A percentile compares a stretch with the other conserved stretches of the same genome.
Evolutionary conservation across 2,329 filamentous ascomycete genomes (phyloP).

Genomic region (Sarocladiaceae sp.): DNA sequence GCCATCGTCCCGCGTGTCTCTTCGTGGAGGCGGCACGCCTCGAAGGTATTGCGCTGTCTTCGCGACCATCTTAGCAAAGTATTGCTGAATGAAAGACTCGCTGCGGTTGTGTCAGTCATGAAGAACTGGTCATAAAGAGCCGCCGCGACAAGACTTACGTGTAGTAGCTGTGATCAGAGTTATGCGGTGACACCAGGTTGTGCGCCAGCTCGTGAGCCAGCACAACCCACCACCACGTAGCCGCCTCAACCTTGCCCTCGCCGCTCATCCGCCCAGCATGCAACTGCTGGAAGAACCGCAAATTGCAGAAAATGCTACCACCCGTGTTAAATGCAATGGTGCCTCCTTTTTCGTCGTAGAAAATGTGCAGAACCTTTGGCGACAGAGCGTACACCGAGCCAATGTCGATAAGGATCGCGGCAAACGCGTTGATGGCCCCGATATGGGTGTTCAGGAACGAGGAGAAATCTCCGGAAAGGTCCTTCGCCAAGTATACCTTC

Average conservation of each 20-base stretch:
- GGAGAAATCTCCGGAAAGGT: slow-evolving; percentile 37
- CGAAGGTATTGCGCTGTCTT: slow-evolving; percentile 38
- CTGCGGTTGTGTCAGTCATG: slow-evolving; percentile 26
- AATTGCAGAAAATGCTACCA: slow-evolving; percentile 89
- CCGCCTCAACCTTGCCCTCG: slow-evolving; percentile 58
- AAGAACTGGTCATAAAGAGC: neutral
- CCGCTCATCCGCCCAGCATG: slow-evolving; percentile 50
- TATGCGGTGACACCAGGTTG: slow-evolving; percentile 77
- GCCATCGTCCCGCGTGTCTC: neutral
- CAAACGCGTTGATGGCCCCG: slow-evolving; percentile 62
- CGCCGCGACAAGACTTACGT: slow-evolving; percentile 49
- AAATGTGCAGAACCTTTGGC: slow-evolving; percentile 69
- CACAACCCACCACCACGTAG: slow-evolving; percentile 92
- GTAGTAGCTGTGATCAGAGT: slow-evolving; percentile 75
- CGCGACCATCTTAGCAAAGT: slow-evolving; percentile 63
- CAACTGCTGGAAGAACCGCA: slow-evolving; percentile 76
- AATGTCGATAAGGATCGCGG: slow-evolving; percentile 61
- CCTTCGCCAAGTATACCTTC: slow-evolving; percentile 63
- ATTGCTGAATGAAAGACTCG: slow-evolving; percentile 72
- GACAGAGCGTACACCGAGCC: slow-evolving; percentile 67
- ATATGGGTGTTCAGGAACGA: slow-evolving; percentile 56
- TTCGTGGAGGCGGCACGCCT: slow-evolving; percentile 10
- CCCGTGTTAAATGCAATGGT: slow-evolving; percentile 90
- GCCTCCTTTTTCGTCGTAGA: slow-evolving; percentile 70
- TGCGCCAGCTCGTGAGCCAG: slow-evolving; percentile 93